These are phyloP conservation scores for Dendrobium officinale DNA, from an alignment of 106 monocot species.

Conservation along the genomic window DNA sequence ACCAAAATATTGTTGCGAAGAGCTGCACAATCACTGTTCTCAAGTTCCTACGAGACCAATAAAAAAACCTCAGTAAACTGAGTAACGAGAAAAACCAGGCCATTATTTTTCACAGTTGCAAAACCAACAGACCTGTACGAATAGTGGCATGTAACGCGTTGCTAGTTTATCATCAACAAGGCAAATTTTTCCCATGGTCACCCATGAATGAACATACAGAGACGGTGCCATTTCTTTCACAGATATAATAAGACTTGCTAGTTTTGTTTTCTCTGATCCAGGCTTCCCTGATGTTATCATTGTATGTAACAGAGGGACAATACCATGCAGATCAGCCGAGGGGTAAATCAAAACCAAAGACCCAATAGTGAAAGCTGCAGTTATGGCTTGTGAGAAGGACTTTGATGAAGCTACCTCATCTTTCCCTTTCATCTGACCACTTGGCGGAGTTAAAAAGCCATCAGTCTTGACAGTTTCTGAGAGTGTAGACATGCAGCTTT, in stretches of 20 bases:
- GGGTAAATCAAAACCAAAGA: conserved; percentile 71
- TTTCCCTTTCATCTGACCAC: conserved; percentile 35
- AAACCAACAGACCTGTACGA: conserved; percentile 63
- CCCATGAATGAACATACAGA: conserved; percentile 85
- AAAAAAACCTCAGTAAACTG: conserved; percentile 3
- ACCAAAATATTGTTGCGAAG: conserved; percentile 85
- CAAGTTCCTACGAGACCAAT: conserved; percentile 66
- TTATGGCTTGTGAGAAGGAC: conserved; percentile 42
- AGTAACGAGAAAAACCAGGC: conserved; percentile 9
- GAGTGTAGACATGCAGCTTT: conserved; percentile 42
- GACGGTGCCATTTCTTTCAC: conserved; percentile 55
- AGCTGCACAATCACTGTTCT: conserved; percentile 76
- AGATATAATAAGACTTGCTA: conserved; percentile 34
- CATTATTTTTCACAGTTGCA: neutral
- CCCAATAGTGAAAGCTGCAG: conserved; percentile 80
- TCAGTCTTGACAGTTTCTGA: conserved; percentile 27
- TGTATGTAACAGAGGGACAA: conserved; percentile 64
- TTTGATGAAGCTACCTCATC: conserved; percentile 18
- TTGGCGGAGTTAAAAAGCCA: conserved; percentile 45
- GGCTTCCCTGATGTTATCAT: conserved; percentile 66
- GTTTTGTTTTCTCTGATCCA: conserved; percentile 16
- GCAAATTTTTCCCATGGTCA: conserved; percentile 93
- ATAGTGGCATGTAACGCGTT: conserved; percentile 86
- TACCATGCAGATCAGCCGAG: conserved; percentile 47
- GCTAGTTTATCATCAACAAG: conserved; percentile 83